A percentile compares a stretch with the other conserved stretches of the same genome.
Conservation (phyloP, 257 asterid species). For the Nicotiana benthamiana region DNA sequence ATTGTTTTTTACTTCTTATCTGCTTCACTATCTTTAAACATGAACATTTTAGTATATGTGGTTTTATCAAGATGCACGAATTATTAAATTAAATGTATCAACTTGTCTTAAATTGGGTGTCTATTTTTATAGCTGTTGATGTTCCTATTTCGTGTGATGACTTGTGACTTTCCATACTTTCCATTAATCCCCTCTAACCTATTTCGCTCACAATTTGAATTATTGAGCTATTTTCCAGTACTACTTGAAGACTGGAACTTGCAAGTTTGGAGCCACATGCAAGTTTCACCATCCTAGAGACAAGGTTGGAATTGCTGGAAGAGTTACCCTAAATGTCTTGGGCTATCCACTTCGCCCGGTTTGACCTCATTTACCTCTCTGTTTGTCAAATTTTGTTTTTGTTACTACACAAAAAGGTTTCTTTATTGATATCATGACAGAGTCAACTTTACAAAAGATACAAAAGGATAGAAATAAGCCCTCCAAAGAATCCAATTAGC, state of each 20-base stretch:
- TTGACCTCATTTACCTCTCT: conserved; percentile 9
- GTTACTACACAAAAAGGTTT: neutral
- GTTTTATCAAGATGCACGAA: no score
- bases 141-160: neutral
- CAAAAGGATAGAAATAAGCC: no score
- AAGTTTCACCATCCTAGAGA: conserved; percentile 90
- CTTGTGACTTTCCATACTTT: neutral
- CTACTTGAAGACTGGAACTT: conserved; percentile 86
- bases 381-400: neutral
- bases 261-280: conserved; percentile 91
- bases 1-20: no score
- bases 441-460: no score
- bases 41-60: no score
- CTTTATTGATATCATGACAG: no score
- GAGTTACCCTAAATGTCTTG: conserved; percentile 72
- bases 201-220: neutral
- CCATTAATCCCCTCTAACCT: neutral
- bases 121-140: neutral
- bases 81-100: neutral
- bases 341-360: conserved; percentile 98
- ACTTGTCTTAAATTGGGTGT: neutral
- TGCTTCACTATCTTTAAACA: no score
- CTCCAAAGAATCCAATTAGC: no score
- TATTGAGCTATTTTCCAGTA: conserved; percentile 33
- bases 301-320: conserved; percentile 81